These are phyloP conservation scores for Elaphomyces granulatus DNA, from an alignment of 495 filamentous ascomycete species.

Conservation along the genomic window DNA sequence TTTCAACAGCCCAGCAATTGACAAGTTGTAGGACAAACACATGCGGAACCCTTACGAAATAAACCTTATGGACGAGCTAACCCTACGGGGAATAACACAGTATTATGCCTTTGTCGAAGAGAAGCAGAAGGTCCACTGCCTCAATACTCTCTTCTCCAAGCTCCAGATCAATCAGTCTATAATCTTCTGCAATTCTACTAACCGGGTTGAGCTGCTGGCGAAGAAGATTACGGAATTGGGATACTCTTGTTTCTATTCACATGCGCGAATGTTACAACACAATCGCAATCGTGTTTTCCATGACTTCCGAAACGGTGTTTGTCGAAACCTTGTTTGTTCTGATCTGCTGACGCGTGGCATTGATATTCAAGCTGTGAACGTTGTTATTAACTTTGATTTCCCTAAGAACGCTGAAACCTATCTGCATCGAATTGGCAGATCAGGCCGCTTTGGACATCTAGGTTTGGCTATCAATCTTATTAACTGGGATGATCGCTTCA, in stretches of 20 bases:
- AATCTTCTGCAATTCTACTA: conserved; percentile 99
- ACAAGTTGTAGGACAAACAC: conserved; percentile 78
- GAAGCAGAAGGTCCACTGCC: conserved; percentile 97
- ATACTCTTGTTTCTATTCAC: conserved; percentile 99
- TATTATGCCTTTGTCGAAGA: conserved; percentile 99
- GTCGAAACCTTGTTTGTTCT: conserved; percentile 95
- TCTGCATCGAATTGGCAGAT: conserved; percentile 95
- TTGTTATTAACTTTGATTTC: conserved; percentile 99
- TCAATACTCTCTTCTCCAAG: conserved; percentile 97
- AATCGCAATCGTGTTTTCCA: conserved; percentile 97
- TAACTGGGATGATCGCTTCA: conserved; percentile 98
- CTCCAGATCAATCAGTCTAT: conserved; percentile 99
- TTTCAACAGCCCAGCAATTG: too few species aligned
- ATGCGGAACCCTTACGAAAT: conserved; percentile 95
- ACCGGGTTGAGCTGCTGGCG: conserved; percentile 89
- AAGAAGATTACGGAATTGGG: conserved; percentile 99
- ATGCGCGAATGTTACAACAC: conserved; percentile 96
- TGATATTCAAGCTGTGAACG: conserved; percentile 98
- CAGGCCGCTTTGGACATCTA: conserved; percentile 91
- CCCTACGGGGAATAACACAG: conserved; percentile 92
- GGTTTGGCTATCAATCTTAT: conserved; percentile 98
- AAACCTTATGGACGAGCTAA: conserved; percentile 99
- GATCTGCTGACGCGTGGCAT: conserved; percentile 97
- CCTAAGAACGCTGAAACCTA: conserved; percentile 99
- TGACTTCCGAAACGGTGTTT: conserved; percentile 95